Evolutionary conservation across 192 early-diverging fungal genomes (phyloP), one percentile per base, ranked within the genome.

Genomic region (Rhizoclosmatium sp.): DNA sequence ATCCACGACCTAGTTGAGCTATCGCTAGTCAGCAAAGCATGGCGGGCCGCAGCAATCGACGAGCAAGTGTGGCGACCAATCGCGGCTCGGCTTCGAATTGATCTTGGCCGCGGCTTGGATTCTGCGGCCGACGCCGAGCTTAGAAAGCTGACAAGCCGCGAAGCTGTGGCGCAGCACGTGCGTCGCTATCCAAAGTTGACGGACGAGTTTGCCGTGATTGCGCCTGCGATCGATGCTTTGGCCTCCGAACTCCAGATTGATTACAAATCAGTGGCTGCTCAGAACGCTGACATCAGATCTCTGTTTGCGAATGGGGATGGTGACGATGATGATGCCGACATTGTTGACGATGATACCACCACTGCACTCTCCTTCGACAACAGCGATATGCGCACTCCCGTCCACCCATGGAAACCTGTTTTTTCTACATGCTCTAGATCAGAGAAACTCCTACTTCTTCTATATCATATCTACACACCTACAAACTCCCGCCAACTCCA

Each of bases 21-120:
- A 23, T 10, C 16, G 5, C 12, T n/a, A 40, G 54, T 58, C 21
- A 47, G 45, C 21, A 7, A 45, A 39, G 16, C 14, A 12, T 71
- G 69, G 69, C 47, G 51, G 69, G 23, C 21, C 2, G 69, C 69
- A 5, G 16, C 21, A 9, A n/a, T 5, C 21, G 69, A 71, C 69
- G 69, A 49, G 3, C 16, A 7, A 9, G 7, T 39, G 69, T 71
- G 69, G 69, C 69, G 69, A 7, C 54, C 48, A 2, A 54, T 71
- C 41, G 14, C 39, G 45, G 12, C 16, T 21, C 16, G 10, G 65
- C 44, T 68, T 40, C 16, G 67, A 2, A 16, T 12, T 69, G 51
- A 7, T 0, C 51, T 31, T 16, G 51, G 16, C 51, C 51, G 51
- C 5, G 9, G 51, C 51, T 54, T 54, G 5, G 51, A 7, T 16